Percentiles rank a stretch among this genome's conserved stretches.
These are phyloP conservation scores for Kwoniella dendrophila DNA, from an alignment of 768 basidiomycete species.

Conservation along the genomic window DNA sequence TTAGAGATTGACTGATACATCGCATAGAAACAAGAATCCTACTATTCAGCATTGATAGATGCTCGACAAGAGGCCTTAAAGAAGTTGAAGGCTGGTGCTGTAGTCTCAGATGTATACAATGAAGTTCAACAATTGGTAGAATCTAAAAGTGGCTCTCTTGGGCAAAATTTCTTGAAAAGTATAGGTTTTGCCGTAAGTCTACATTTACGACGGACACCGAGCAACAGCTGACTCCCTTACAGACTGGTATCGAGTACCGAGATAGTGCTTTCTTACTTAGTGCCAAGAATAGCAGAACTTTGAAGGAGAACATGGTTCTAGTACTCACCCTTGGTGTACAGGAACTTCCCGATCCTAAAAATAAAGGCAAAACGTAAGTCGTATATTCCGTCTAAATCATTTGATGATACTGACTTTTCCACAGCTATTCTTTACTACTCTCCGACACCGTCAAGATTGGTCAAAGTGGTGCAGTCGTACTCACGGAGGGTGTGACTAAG, in stretches of 20 bases:
- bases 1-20: constrained; percentile 11
- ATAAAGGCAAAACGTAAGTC: constrained; percentile 69
- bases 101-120: constrained; percentile 78
- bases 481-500: constrained; percentile 83
- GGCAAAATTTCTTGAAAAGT: constrained; percentile 82
- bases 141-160: constrained; percentile 77
- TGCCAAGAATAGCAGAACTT: constrained; percentile 70
- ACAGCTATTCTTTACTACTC: constrained; percentile 82
- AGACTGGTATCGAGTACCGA: constrained; percentile 96
- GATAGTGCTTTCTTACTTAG: constrained; percentile 82
- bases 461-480: constrained; percentile 61
- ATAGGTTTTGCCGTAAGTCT: constrained; percentile 80
- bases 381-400: background rate
- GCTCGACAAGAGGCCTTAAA: constrained; percentile 75
- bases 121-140: constrained; percentile 70
- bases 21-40: constrained; percentile 83
- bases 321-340: constrained; percentile 83
- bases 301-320: constrained; percentile 81
- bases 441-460: constrained; percentile 85
- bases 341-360: constrained; percentile 71
- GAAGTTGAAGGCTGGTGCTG: constrained; percentile 76
- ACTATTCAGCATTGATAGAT: constrained; percentile 75
- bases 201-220: background rate
- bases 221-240: background rate
- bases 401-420: constrained; percentile 1